These are phyloP conservation scores for Botrytis porri DNA, from an alignment of 2,329 filamentous ascomycete species.

Conservation along the genomic window DNA sequence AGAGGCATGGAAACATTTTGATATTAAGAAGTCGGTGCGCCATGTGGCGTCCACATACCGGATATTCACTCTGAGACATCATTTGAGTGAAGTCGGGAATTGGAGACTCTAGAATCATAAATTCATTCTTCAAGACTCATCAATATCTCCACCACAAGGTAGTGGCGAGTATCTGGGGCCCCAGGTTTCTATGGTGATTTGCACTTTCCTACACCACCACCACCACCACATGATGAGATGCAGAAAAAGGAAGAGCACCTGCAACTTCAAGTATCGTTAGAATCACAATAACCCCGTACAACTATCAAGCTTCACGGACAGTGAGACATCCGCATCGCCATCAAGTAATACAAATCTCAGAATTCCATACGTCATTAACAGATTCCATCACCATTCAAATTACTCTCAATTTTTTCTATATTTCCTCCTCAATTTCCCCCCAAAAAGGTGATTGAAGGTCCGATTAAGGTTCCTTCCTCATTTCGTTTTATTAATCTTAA, in stretches of 20 bases:
- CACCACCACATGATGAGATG: background rate
- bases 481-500: background rate
- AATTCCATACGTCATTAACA: constrained; percentile 13
- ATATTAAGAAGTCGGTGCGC: background rate
- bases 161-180: background rate
- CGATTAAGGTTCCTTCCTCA: background rate
- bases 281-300: background rate
- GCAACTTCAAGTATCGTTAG: background rate
- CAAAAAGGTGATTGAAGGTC: background rate
- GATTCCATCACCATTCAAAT: constrained; percentile 4
- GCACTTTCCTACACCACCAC: constrained; percentile 3
- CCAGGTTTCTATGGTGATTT: background rate
- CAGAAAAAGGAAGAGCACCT: constrained; percentile 15
- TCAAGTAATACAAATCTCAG: constrained; percentile 7
- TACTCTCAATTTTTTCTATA: background rate
- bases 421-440: background rate
- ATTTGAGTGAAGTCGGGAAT: background rate
- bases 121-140: background rate
- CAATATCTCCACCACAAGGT: background rate
- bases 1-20: background rate
- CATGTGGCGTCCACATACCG: constrained; percentile 12
- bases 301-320: constrained; percentile 1
- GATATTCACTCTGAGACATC: background rate
- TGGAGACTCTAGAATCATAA: background rate
- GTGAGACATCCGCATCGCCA: background rate